Percentiles rank a stretch among this genome's conserved stretches.
Conservation (phyloP, 768 basidiomycete species). For the Sutorius australiensis region DNA sequence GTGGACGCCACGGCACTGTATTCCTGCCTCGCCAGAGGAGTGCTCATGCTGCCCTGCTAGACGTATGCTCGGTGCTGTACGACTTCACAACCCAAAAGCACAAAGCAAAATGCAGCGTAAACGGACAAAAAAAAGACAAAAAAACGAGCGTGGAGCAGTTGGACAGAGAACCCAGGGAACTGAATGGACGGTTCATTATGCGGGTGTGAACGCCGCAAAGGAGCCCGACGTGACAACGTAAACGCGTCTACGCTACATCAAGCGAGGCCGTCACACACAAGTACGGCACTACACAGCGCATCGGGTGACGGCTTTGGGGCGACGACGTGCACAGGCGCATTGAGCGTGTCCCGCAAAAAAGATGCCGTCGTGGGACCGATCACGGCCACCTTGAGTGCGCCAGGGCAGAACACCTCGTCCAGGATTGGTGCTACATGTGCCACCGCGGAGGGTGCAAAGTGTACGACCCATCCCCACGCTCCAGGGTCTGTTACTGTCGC, state of each 20-base stretch:
- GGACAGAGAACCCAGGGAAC: background rate
- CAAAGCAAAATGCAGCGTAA: background rate
- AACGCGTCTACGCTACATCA: background rate
- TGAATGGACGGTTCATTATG: background rate
- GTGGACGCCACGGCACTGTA: conserved; percentile 27
- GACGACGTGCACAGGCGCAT: conserved; percentile 50
- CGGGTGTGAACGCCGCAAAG: background rate
- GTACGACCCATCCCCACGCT: conserved; percentile 62
- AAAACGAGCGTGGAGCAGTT: conserved; percentile 22
- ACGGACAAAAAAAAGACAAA: background rate
- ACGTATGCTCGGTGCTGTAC: background rate
- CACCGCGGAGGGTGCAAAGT: conserved; percentile 74
- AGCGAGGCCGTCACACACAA: conserved; percentile 16
- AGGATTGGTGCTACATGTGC: conserved; percentile 52
- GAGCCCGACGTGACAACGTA: conserved; percentile 12
- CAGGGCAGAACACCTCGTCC: conserved; percentile 37
- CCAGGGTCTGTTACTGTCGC: background rate
- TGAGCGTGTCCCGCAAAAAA: conserved; percentile 45
- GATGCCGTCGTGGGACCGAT: conserved; percentile 67
- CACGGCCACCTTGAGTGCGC: conserved; percentile 43
- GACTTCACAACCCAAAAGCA: background rate
- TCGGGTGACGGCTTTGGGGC: conserved; percentile 56
- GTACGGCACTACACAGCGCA: conserved; percentile 37
- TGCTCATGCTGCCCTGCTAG: conserved; percentile 21
- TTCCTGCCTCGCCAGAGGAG: conserved; percentile 23